Evolutionary conservation across 2,329 filamentous ascomycete species (phyloP), one percentile per base, ranked within the genome.

Genomic region (Fonsecaea erecta): DNA sequence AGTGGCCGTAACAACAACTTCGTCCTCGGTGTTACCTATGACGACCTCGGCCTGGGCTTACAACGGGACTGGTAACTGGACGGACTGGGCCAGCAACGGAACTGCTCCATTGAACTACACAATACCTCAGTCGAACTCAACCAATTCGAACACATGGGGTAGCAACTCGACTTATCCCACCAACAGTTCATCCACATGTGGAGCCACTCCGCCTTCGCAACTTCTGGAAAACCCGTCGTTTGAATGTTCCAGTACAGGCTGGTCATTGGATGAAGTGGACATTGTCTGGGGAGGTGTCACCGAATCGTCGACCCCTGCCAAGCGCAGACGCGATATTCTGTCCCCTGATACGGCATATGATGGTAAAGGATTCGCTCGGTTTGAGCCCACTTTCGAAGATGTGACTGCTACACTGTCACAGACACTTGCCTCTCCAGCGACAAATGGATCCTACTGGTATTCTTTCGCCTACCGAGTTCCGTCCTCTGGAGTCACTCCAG

Each of bases 381-480:
- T 62, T 40, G 52, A 57, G 18, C 60, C 60, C 18, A 30, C 52
- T 35, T 57, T 30, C 14, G 51, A 53, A 37, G 52, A 34, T 30
- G 60, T 35, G 14, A 62, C 52, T 51, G 60, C 60, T 14, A 62
- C 60, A 16, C 28, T 62, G 30, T 55, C 60, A 7, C 60, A 62
- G 28, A 56, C 52, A 34, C 40, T 62, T 3, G 21, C 40, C 11
- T 37, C 52, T 48, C 52, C 60, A 24, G 60, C 60, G 9, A 28
- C 37, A 24, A 62, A 57, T 24, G 60, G 60, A 57, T 48, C 35
- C 18, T 62, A 62, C 14, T 62, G 60, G 60, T 62, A 62, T 35
- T 56, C 60, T 2, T 62, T 62, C 37, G 60, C 37, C n/a, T 62
- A 62, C 40, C 46, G 60, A 30, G 60, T 62, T 21, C 60, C 60